Base-by-base conservation (phyloP, 2,329 filamentous ascomycete genomes). In the Aspergillus bombycis region DNA sequence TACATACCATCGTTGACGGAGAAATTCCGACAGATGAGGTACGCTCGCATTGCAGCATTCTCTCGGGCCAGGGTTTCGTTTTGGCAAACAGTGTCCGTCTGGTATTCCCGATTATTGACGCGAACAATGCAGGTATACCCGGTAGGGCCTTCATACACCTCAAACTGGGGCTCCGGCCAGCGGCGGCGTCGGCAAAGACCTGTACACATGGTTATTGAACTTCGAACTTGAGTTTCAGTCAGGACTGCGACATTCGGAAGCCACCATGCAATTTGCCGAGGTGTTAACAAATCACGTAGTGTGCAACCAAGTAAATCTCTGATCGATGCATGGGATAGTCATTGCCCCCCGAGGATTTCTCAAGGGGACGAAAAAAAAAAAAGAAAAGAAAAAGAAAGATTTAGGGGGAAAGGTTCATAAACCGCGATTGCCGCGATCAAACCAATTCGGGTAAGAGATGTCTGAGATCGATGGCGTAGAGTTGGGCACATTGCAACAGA, bases 1-100 rank as follows among this genome's bases (percentile, higher is more conserved):
- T 86, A 87, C 93, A 96, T 97, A 76, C 94, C 94, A 72, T 96
- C 93, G 77, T 97, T 97, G 78, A 96, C 92, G 61, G 93, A 96
- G 81, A 97, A 97, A 84, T 97, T 97, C 68, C 93, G 91, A 84
- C 94, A 97, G 70, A 97, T 95, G 88, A 97, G 94, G 80, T 97
- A 98, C 62, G 94, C 94, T 66, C 93, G 91, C 87, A 96, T 96
- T 65, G 94, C 94, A 30, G 94, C 94, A 73, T 94, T 95, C 79
- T 98, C 94, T 75, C 93, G 92, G 54, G 94, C 94, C 68, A 96
- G 84, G 56, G 87, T 83, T 76, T 94, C 91, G 66, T 90, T 91
- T 76, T 91, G 89, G 81, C 95, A 96, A 67, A 90, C 87, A 43
- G 91, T 86, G 78, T 97, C 93, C 50, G 94, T 97, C 78, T 94